These are phyloP conservation scores for Pseudopediastrum boryanum DNA, from an alignment of 139 green algal genomes.

Conservation along the genomic window DNA sequence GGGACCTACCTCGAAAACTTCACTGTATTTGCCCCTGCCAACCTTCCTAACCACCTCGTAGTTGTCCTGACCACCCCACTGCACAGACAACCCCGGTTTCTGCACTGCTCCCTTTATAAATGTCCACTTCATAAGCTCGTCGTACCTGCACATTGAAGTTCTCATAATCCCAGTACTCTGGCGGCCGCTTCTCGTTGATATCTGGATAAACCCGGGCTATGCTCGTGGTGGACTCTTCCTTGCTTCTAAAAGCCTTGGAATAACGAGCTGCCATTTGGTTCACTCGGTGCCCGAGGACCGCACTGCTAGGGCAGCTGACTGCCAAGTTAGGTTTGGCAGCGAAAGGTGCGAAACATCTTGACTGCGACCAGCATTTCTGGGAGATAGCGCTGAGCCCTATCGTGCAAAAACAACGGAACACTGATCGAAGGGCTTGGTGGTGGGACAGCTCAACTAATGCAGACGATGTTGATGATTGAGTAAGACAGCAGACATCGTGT, in stretches of 20 bases:
- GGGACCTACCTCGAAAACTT: conserved; percentile 94
- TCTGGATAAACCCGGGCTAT: conserved; percentile 76
- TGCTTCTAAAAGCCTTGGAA: conserved; percentile 40
- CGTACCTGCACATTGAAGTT: conserved; percentile 80
- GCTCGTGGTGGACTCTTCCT: conserved; percentile 31
- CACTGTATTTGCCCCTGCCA: conserved; percentile 97
- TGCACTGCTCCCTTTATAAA: neutral
- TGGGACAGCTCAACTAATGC: no score
- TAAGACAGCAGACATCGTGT: no score
- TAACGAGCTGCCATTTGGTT: no score
- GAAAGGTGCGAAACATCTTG: no score
- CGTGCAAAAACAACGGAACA: no score
- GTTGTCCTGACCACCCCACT: conserved; percentile 82
- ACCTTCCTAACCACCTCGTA: conserved; percentile 98
- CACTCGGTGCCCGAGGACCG: no score
- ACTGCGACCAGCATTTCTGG: no score
- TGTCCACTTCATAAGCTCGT: neutral
- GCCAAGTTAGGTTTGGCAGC: no score
- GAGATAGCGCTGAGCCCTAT: no score
- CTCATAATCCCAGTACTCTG: conserved; percentile 98
- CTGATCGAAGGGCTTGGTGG: no score
- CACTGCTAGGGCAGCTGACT: no score
- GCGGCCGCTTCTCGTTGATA: conserved; percentile 79
- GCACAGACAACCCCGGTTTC: conserved; percentile 9
- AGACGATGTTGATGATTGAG: no score